Evolutionary conservation across 441 rosid species (phyloP), one percentile per base, ranked within the genome.

Genomic region (Pelargonium cotyledonis): DNA sequence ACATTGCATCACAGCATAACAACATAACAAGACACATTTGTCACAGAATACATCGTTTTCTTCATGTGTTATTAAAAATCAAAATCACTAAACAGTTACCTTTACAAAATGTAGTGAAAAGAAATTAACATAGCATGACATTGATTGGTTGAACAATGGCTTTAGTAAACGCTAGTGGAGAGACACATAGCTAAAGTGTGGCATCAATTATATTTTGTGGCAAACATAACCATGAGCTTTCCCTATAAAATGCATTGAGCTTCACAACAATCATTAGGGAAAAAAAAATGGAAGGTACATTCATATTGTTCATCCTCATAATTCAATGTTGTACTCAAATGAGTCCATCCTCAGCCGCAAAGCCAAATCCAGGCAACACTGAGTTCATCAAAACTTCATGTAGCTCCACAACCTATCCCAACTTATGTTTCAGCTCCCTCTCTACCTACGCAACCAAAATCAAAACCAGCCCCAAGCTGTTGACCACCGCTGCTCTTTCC

Each of bases 331-430:
- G 49, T n/a, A 53, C 58, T 18, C 58, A 53, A 53, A 15, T 53
- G 58, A 15, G 16, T 18, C 58, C 5, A n/a, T 53, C 58, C 12
- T 11, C 68, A 60, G 41, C 68, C 29, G 44, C 76, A 1, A 4
- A 15, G 12, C 55, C 82, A 55, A 19, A 47, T 38, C 76, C 70
- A 11, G 55, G 6, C 41, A 58, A 73, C 64, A 61, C 76, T 5
- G 82, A 82, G 49, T 92, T 81, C 86, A 82, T 92, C 15, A 80
- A 66, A 78, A 70, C 79, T 15, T 86, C 98, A 19, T 90, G 96
- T 49, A 78, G 64, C 40, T 43, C 70, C 68, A 88, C 96, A n/a
- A 78, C 65, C 58, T 90, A 85, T 72, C 90, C 89, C 31, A 69
- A 74, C 57, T 75, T 89, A 51, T 92, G 98, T 64, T 84, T 80